These are phyloP conservation scores for Linum usitatissimum DNA, from an alignment of 345 rosid species.

Conservation along the genomic window DNA sequence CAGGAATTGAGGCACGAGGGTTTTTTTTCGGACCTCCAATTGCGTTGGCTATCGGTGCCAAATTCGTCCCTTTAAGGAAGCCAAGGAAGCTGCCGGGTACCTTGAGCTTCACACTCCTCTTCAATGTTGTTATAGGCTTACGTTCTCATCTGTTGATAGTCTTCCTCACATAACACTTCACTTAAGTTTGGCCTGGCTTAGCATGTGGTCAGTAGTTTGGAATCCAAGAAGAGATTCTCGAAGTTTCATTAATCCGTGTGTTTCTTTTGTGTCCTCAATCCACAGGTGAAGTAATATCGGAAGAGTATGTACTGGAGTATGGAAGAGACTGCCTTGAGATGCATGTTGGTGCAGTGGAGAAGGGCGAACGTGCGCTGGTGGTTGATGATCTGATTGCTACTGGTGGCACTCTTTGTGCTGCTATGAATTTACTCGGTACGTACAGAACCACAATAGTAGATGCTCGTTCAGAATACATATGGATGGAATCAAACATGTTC, in stretches of 20 bases:
- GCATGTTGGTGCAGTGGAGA: slow-evolving; percentile 81
- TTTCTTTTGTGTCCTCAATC: slow-evolving; percentile 4
- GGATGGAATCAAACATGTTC: no score
- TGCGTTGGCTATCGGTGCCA: slow-evolving; percentile 95
- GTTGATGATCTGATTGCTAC: slow-evolving; percentile 95
- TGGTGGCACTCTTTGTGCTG: slow-evolving; percentile 92
- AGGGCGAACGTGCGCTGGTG: slow-evolving; percentile 70
- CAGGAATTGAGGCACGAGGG: slow-evolving; percentile 98
- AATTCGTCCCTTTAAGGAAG: slow-evolving; percentile 87
- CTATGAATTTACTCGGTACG: slow-evolving; percentile 85
- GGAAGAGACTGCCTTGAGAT: slow-evolving; percentile 86
- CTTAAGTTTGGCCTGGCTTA: no score
- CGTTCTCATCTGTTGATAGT: background rate
- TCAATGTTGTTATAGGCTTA: no score
- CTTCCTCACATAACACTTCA: no score
- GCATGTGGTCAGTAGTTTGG: no score
- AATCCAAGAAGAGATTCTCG: background rate
- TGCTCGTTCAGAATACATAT: background rate
- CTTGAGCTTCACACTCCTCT: no score
- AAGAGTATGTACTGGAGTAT: slow-evolving; percentile 74
- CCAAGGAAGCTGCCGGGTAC: slow-evolving; percentile 89
- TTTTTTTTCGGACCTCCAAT: slow-evolving; percentile 92
- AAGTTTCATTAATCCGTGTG: background rate
- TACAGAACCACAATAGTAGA: background rate
- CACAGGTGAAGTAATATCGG: slow-evolving; percentile 84